phyloP scores from a whole-genome alignment of 2,329 filamentous ascomycete genomes.

The Phoma sp. region DNA sequence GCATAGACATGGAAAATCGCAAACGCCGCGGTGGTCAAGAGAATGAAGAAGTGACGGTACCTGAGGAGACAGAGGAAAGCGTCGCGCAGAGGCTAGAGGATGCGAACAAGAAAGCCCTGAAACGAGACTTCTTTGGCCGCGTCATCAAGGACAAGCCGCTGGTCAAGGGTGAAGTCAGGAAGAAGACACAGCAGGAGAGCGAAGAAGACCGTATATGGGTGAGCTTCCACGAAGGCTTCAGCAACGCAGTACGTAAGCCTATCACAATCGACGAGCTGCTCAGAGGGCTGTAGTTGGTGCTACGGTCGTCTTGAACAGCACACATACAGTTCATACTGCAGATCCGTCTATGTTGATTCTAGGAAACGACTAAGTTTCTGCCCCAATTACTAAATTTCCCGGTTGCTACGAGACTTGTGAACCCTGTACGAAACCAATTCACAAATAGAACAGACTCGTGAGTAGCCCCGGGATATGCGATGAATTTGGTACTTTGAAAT shows the following conservation, averaged over 20 bases:
- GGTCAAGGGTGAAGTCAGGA: constrained; percentile 49
- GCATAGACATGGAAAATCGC: constrained; percentile 69
- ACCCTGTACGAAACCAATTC: too few species aligned
- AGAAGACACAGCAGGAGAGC: constrained; percentile 45
- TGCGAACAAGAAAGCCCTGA: constrained; percentile 54
- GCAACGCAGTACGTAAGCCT: constrained; percentile 89
- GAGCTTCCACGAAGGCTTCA: constrained; percentile 86
- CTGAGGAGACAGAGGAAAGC: constrained; percentile 24
- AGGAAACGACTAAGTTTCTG: too few species aligned
- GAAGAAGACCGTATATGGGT: constrained; percentile 76
- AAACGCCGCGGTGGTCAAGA: constrained; percentile 56
- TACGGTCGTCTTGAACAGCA: not conserved
- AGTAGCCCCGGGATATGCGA: too few species aligned
- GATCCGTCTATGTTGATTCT: too few species aligned
- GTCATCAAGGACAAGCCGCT: constrained; percentile 61
- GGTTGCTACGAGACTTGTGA: too few species aligned
- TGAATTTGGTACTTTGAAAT: too few species aligned
- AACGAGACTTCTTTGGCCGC: constrained; percentile 86
- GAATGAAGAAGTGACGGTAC: constrained; percentile 21
- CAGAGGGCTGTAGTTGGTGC: constrained; percentile 60
- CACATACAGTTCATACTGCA: too few species aligned
- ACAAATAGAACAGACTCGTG: too few species aligned
- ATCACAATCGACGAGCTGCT: constrained; percentile 82
- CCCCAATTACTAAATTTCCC: too few species aligned
- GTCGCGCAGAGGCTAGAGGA: constrained; percentile 31